Percentiles rank a stretch among this genome's conserved stretches.
phyloP scores from a whole-genome alignment of 352 stramenopile species.

The Blastocystis sp. region DNA sequence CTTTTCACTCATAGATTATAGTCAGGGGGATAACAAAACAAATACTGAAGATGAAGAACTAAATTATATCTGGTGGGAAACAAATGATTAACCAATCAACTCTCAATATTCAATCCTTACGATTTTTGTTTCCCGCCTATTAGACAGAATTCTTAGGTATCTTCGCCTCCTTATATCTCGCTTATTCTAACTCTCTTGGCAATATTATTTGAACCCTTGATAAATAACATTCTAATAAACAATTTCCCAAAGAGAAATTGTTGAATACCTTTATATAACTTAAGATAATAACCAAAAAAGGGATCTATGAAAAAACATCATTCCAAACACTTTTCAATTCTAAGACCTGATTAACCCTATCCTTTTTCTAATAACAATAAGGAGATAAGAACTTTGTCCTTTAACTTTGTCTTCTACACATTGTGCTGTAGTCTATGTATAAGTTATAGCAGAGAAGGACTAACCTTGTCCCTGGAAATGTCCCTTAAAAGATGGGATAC shows the following conservation, averaged over 20 bases:
- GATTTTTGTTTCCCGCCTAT: constrained; percentile 26
- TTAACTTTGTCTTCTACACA: neutral
- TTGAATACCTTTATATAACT: neutral
- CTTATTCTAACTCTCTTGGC: neutral
- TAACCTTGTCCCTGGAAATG: no score
- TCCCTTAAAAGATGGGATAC: no score
- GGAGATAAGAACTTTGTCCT: neutral
- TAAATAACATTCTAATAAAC: neutral
- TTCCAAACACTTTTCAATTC: neutral
- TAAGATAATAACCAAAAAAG: neutral
- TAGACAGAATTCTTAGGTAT: neutral
- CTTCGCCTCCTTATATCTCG: neutral
- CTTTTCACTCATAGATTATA: constrained; percentile 1
- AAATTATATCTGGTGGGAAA: neutral
- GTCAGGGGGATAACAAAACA: neutral
- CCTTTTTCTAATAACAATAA: neutral
- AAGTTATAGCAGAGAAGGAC: neutral
- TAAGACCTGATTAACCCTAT: neutral
- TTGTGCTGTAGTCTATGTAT: neutral
- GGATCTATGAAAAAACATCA: neutral
- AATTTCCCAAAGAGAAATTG: neutral
- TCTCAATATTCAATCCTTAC: neutral
- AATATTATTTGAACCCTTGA: neutral
- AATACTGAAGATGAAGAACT: neutral
- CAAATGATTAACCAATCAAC: constrained; percentile 7